Evolutionary conservation across 805 yeast genomes (phyloP).

Genomic region (Ogataea paradorogensis): DNA sequence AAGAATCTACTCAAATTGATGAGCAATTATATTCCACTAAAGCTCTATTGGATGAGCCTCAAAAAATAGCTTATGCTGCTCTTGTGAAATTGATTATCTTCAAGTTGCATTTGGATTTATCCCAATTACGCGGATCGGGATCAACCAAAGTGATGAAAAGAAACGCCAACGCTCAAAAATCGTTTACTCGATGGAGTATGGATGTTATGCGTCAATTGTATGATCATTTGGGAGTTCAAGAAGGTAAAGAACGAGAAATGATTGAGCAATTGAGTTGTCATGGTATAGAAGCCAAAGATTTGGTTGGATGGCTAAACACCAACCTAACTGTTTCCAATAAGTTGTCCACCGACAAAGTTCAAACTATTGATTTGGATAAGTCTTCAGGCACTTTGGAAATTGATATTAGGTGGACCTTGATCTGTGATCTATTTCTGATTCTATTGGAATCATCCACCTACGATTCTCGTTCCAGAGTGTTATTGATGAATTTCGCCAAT

Average conservation of each 20-base stretch:
- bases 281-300: conserved; percentile 72
- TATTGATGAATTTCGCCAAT: conserved; percentile 67
- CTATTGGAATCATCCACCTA: conserved; percentile 80
- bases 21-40: conserved; percentile 78
- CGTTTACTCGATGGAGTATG: conserved; percentile 82
- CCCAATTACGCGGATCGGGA: conserved; percentile 53
- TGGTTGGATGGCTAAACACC: conserved; percentile 54
- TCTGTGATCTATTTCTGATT: conserved; percentile 85
- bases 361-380: conserved; percentile 26
- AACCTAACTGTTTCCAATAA: conserved; percentile 50
- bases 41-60: conserved; percentile 74
- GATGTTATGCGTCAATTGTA: conserved; percentile 68
- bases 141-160: conserved; percentile 53
- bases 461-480: conserved; percentile 83
- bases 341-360: conserved; percentile 25
- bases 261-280: conserved; percentile 82
- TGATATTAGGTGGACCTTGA: conserved; percentile 88
- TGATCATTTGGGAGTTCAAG: conserved; percentile 71
- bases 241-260: conserved; percentile 76
- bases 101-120: conserved; percentile 79
- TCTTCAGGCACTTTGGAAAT: conserved; percentile 45
- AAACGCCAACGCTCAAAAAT: conserved; percentile 66
- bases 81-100: conserved; percentile 71
- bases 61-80: conserved; percentile 90
- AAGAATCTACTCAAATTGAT: conserved; percentile 41